Conservation (phyloP, 2,329 filamentous ascomycete species). For the Diaporthe nobilis region DNA sequence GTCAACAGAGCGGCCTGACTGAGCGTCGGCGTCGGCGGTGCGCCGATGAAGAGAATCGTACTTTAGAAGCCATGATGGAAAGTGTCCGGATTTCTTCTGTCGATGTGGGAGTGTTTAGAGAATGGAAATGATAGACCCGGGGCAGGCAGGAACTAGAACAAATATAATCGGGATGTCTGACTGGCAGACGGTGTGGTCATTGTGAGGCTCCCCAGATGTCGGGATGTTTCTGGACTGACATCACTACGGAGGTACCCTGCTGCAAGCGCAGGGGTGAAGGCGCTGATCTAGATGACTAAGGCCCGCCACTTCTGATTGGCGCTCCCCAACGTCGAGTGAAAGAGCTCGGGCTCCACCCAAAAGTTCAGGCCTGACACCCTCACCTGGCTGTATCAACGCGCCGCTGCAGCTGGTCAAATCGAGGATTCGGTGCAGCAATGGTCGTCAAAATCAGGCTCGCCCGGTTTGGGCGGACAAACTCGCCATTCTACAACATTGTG, state of each 20-base stretch:
- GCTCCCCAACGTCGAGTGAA: neutral
- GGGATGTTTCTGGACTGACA: constrained; percentile 17
- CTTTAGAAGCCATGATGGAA: constrained; percentile 53
- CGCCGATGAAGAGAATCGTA: neutral
- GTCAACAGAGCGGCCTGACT: constrained; percentile 45
- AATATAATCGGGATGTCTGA: neutral
- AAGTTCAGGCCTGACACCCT: constrained; percentile 37
- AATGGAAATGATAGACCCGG: neutral
- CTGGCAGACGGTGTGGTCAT: constrained; percentile 2
- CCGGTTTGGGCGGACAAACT: constrained; percentile 89
- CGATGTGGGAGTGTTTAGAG: too few relatives aligned
- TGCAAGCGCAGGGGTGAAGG: neutral
- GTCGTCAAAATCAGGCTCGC: constrained; percentile 94
- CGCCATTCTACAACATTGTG: constrained; percentile 98
- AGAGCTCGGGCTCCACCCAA: constrained; percentile 23
- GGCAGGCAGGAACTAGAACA: neutral
- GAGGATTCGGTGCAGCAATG: constrained; percentile 66
- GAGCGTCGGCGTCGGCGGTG: neutral
- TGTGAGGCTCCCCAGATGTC: neutral
- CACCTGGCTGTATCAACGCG: neutral
- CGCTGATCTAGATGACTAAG: constrained; percentile 23
- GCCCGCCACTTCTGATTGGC: constrained; percentile 17
- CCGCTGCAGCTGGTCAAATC: neutral
- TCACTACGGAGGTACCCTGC: neutral
- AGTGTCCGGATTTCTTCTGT: neutral